Base-by-base conservation (phyloP, 2,329 filamentous ascomycete species). In the Alternaria infectoria region DNA sequence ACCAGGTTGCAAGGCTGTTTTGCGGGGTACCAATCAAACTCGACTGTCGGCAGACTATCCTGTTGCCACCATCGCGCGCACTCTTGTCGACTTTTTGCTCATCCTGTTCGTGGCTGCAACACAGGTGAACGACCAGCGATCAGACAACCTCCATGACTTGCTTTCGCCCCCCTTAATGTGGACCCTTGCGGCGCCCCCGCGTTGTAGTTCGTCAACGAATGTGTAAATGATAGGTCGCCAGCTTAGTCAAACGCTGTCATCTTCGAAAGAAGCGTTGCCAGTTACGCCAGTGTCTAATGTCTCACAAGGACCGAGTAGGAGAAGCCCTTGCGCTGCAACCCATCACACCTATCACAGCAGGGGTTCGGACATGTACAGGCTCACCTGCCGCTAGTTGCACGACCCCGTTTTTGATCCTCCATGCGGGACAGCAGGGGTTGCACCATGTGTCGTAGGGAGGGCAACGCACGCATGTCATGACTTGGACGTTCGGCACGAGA, bases 361-460 rank as follows among this genome's bases (percentile, higher is more conserved):
- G 67, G 61, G 47, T 62, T 54, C 57, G 63, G 59, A 19, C 26
- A 45, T 62, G 61, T 58, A 66, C 52, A 63, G 59, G 51, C 55
- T 55, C 45, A 57, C 54, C 60, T 66, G 65, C 59, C 57, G 36
- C 59, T 59, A 66, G 57, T 59, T 62, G 59, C 59, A 61, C 61
- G 59, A 62, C 61, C 67, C 67, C 49, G 64, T 64, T 63, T 45
- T 44, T 59, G 65, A 69, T 69, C 55, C 58, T 66, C 67, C 61
- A 62, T 61, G 60, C 61, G 44, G 65, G 60, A 66, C 46, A 67
- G 49, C 66, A 63, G 58, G 65, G 65, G 55, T 50, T 58, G 19
- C 55, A 62, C 57, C 58, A 47, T 62, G 59, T 62, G 55, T 45
- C 32, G 46, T 57, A 57, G 54, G 50, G 59, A 57, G 57, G 59